Base-by-base conservation (phyloP, 1,139 yeast genomes). In the Lodderomyces pseudojiufengensis region DNA sequence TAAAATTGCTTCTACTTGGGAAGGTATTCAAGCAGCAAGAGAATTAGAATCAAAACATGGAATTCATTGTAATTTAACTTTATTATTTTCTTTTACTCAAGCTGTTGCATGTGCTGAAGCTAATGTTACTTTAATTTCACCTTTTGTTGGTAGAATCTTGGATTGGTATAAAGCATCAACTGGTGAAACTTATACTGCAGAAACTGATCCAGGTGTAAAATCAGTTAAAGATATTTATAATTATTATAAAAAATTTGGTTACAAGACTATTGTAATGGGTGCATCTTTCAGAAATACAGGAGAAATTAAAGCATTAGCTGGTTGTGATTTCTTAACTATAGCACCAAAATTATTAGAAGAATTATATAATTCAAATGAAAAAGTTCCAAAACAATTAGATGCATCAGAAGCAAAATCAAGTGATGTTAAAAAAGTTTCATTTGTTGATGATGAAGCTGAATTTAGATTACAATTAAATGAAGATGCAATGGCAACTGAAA, bases 81-180 rank as follows among this genome's bases (percentile, higher is more conserved):
- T 92, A 54, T 77, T 94, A 61, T 92, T 92, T 81, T 85, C 97
- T 32, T 86, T 87, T 58, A 86, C 80, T 43, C 98, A 92, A 74
- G 99, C 98, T 47, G 97, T 92, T 61, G 97, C 99, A 45, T 86
- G 95, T 72, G 98, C 98, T 51, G 99, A 92, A 73, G 98, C 98
- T 57, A 69, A 82, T 47, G 90, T 88, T 55, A 92, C 98, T 46
- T 78, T 92, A 65, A 90, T 92, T 59, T 94, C 98, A 35, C 99
- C 99, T 52, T 92, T 92, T 62, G 99, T 92, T 46, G 99, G 99
- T 58, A 87, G 98, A 78, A 94, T 92, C 66, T 78, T 92, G 70
- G 99, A 92, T 70, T 92, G 97, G 97, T 88, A 78, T 85, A 92
- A 90, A 79, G 92, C 94, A 52, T 64, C 78, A 56, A 88, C 97